phyloP scores from a whole-genome alignment of 106 monocot species.

The Hemerocallis citrina region DNA sequence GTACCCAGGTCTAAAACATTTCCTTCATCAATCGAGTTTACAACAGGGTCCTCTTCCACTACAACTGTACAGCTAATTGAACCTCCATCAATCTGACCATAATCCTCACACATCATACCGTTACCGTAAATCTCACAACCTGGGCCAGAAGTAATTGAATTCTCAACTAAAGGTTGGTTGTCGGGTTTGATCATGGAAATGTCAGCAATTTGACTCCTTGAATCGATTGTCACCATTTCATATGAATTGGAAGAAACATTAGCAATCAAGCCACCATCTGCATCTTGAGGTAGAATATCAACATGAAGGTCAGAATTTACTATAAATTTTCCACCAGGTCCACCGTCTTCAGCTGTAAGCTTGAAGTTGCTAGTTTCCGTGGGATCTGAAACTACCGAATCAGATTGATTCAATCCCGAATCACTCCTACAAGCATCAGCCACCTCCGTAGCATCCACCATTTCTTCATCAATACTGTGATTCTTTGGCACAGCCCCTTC shows the following conservation, averaged over 20 bases:
- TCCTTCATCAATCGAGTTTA: background rate
- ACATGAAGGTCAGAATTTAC: background rate
- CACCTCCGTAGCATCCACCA: background rate
- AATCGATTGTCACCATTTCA: background rate
- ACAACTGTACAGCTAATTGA: background rate
- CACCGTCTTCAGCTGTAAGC: background rate
- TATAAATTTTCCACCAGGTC: background rate
- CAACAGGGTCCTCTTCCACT: background rate
- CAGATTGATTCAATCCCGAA: conserved; percentile 1
- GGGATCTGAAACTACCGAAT: background rate
- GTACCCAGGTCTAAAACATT: background rate
- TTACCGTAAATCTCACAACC: background rate
- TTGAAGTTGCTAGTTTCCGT: background rate
- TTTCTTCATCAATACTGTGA: conserved; percentile 20
- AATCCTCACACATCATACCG: background rate
- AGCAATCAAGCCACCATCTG: background rate
- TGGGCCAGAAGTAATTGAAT: background rate
- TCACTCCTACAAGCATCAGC: background rate
- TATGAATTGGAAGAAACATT: background rate
- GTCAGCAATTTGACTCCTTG: background rate
- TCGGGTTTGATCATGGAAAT: background rate
- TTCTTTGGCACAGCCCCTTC: conserved; percentile 18
- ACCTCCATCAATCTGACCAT: background rate
- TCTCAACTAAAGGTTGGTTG: background rate
- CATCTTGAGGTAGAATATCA: background rate